Evolutionary conservation across 2,329 filamentous ascomycete species (phyloP), one percentile per base, ranked within the genome.

Genomic region (Phaeosphaeria sp.): DNA sequence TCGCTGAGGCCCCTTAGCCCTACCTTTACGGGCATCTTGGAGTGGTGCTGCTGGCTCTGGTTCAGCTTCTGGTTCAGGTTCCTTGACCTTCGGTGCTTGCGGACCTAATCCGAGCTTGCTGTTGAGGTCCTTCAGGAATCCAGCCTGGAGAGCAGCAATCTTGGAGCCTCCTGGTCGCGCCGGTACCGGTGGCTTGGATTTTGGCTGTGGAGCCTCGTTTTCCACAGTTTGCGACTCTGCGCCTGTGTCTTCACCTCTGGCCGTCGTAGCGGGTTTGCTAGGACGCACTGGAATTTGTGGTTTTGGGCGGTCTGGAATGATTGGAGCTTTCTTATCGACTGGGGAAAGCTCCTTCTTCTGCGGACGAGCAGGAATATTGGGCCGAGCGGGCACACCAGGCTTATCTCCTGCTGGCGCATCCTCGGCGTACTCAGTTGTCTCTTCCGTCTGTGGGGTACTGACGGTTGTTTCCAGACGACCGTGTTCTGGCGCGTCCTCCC

Each of bases 111-210:
- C 89, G 25, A 99, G 82, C 49, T 93, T 90, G 68, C 92, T 93
- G 77, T 98, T 97, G 43, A 99, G 81, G 72, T 98, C 94, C 46
- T 89, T 93, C 84, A 99, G 88, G 77, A 99, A 98, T 2, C 91
- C 92, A 39, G 91, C 91, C 78, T 96, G 93, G 30, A 99, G 81
- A 22, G 92, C 90, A 17, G 93, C 92, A 74, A 99, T 96, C 81
- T 98, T 98, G 68, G 88, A 87, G 10, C 91, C 91, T 44, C 85
- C 84, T 1, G 93, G 91, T 46, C 92, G 87, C 15, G 89, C 85
- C 11, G 95, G 93, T 1, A 98, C 85, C 0, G 88, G 85, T 4
- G 95, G 93, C 74, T 97, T 98, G n/a, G 86, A 78, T 74, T 93
- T 96, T 13, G 83, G 75, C 17, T 80, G 71, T 3, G 79, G 68